Conservation (phyloP, 2,329 filamentous ascomycete species). For the Salinomyces thailandicus region DNA sequence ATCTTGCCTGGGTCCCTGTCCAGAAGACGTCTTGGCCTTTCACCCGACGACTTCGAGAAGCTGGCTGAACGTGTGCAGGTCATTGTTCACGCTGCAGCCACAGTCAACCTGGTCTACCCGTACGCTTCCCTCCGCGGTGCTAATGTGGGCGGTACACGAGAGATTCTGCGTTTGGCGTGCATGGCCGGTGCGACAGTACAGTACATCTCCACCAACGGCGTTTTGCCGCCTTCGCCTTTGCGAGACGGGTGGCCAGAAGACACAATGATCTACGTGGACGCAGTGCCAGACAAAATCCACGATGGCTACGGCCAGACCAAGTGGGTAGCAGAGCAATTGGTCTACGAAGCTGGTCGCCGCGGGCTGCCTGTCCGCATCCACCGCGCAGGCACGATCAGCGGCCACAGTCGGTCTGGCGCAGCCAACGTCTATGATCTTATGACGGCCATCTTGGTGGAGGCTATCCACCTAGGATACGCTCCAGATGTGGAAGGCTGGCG, state of each 20-base stretch:
- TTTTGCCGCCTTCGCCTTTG: slow-evolving; percentile 54
- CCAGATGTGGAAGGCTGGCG: slow-evolving; percentile 66
- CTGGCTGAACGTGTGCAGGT: slow-evolving; percentile 58
- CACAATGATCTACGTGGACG: slow-evolving; percentile 53
- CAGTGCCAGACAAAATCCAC: slow-evolving; percentile 56
- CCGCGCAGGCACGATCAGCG: slow-evolving; percentile 66
- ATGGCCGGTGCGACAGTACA: slow-evolving; percentile 61
- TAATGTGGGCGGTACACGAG: slow-evolving; percentile 69
- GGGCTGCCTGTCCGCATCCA: slow-evolving; percentile 62
- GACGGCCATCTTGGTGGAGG: slow-evolving; percentile 66
- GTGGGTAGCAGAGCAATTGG: slow-evolving; percentile 69
- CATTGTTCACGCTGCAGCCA: slow-evolving; percentile 66
- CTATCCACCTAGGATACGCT: slow-evolving; percentile 58
- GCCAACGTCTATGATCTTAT: slow-evolving; percentile 71
- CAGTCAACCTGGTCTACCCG: slow-evolving; percentile 71
- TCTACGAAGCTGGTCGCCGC: slow-evolving; percentile 56
- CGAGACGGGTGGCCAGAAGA: slow-evolving; percentile 61
- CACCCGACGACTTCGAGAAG: slow-evolving; percentile 53
- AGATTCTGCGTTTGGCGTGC: slow-evolving; percentile 61
- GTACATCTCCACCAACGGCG: slow-evolving; percentile 71
- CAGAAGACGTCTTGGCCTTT: slow-evolving; percentile 56
- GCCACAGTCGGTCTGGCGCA: slow-evolving; percentile 63
- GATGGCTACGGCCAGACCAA: slow-evolving; percentile 74
- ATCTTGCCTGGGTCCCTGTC: slow-evolving; percentile 65
- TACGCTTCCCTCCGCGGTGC: slow-evolving; percentile 64